Evolutionary conservation across 2,329 filamentous ascomycete genomes (phyloP).

Genomic region (Fusarium sp.): DNA sequence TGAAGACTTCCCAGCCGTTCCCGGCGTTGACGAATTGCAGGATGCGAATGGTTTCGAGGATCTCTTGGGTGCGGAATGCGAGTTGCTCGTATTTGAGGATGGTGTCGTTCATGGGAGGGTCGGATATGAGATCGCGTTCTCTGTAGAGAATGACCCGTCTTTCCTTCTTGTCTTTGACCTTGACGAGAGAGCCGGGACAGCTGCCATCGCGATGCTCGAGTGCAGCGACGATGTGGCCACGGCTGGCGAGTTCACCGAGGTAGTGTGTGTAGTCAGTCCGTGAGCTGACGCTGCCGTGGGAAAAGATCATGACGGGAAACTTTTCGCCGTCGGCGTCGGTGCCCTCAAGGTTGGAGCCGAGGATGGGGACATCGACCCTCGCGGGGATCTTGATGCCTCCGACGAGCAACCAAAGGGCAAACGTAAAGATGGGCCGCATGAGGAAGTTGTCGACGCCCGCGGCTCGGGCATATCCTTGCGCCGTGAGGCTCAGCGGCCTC

Average conservation of each 20-base stretch:
- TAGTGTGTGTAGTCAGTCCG: conserved; percentile 62
- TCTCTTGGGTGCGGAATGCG: conserved; percentile 59
- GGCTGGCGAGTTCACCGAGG: conserved; percentile 59
- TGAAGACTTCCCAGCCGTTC: conserved; percentile 47
- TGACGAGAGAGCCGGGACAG: conserved; percentile 55
- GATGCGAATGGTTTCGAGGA: conserved; percentile 54
- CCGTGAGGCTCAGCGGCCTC: conserved; percentile 54
- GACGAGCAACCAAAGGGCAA: conserved; percentile 52
- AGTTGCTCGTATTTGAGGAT: conserved; percentile 57
- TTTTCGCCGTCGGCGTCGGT: conserved; percentile 25
- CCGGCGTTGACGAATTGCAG: conserved; percentile 53
- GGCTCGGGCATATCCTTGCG: conserved; percentile 57
- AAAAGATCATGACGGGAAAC: conserved; percentile 59
- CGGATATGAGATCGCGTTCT: conserved; percentile 46
- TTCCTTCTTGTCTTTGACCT: conserved; percentile 43
- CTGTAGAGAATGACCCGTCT: conserved; percentile 48
- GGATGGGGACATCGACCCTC: conserved; percentile 55
- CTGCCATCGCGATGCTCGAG: conserved; percentile 63
- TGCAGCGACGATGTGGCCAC: conserved; percentile 58
- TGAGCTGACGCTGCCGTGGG: conserved; percentile 60
- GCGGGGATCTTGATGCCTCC: conserved; percentile 58
- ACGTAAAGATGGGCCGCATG: conserved; percentile 54
- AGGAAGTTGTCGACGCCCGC: conserved; percentile 55
- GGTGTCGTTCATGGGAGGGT: conserved; percentile 47
- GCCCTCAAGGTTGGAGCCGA: conserved; percentile 38